Evolutionary conservation across 257 asterid genomes (phyloP), one percentile per base, ranked within the genome.

Genomic region (Forsythia suspensa): DNA sequence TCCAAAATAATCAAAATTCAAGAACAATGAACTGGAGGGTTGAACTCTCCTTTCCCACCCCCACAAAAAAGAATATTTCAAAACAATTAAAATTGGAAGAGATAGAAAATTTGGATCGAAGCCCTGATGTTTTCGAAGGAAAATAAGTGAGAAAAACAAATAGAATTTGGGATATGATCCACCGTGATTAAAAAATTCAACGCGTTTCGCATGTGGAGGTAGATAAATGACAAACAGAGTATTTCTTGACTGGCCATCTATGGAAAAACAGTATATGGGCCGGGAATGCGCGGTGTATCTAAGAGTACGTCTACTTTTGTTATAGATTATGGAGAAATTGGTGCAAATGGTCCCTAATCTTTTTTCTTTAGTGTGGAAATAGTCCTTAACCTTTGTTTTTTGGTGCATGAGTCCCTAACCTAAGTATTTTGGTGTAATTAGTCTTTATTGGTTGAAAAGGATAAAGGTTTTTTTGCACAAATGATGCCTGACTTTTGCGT

Each of bases 61-160:
- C 21, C 29, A 41, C 29, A 16, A 67, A 46, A 29, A 39, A 18
- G n/a, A 52, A 1, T 0, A 55, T 4, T 79, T 34, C 71, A 57
- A 63, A 63, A 70, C 2, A 55, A 38, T 57, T 57, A 34, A 39
- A 11, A 39, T 36, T 65, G 15, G 39, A 9, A 39, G 38, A 48
- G 68, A 21, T 8, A n/a, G 15, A 39, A 34, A 24, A 15, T 20
- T 44, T 46, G 46, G n/a, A 63, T 55, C 9, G 76, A 71, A 70
- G 24, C 79, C 79, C 81, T 66, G 67, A 68, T 39, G 41, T 11
- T 70, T 80, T 59, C 8, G 39, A 63, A 20, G 38, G 69, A 24
- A 29, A 63, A 10, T 21, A 24, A 21, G 69, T 15, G 61, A 4
- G 61, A 5, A 52, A 52, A 55, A 55, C 29, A 29, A 63, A 63